These are phyloP conservation scores for Zygosaccharomyces pseudorouxii DNA, from an alignment of 805 yeast species.

Conservation along the genomic window DNA sequence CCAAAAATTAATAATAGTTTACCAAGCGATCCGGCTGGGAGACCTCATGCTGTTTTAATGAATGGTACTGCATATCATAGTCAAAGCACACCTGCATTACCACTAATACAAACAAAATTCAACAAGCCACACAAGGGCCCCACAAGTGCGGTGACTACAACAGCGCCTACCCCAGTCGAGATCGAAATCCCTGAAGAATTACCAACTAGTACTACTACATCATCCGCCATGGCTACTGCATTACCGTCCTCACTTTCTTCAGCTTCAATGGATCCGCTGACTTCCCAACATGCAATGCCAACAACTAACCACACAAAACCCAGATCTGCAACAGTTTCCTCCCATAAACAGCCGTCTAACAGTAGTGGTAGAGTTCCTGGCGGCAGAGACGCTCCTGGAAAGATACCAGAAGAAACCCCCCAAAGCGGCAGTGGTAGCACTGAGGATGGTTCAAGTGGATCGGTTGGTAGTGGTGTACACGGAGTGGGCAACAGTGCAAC, in stretches of 20 bases:
- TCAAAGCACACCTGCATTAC: slow-evolving; percentile 31
- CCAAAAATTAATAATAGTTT: slow-evolving; percentile 17
- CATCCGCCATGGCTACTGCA: slow-evolving; percentile 29
- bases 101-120: slow-evolving; percentile 29
- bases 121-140: slow-evolving; percentile 23
- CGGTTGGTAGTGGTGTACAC: slow-evolving; percentile 4
- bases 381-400: slow-evolving; percentile 6
- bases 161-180: slow-evolving; percentile 54
- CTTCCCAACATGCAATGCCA: slow-evolving; percentile 18
- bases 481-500: background rate
- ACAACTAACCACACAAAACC: slow-evolving; percentile 24
- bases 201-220: slow-evolving; percentile 25
- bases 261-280: slow-evolving; percentile 15
- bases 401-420: slow-evolving; percentile 16
- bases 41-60: slow-evolving; percentile 21
- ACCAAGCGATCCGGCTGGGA: slow-evolving; percentile 16
- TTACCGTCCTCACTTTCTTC: slow-evolving; percentile 39
- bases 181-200: slow-evolving; percentile 59
- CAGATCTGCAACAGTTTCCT: slow-evolving; percentile 30
- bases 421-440: slow-evolving; percentile 17
- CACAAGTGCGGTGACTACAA: slow-evolving; percentile 28
- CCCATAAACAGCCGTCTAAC: slow-evolving; percentile 17
- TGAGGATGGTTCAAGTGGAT: slow-evolving; percentile 3
- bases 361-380: slow-evolving; percentile 10
- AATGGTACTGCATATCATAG: slow-evolving; percentile 19